Evolutionary conservation across 2,329 filamentous ascomycete species (phyloP).

Genomic region (Penicillium digitatum): DNA sequence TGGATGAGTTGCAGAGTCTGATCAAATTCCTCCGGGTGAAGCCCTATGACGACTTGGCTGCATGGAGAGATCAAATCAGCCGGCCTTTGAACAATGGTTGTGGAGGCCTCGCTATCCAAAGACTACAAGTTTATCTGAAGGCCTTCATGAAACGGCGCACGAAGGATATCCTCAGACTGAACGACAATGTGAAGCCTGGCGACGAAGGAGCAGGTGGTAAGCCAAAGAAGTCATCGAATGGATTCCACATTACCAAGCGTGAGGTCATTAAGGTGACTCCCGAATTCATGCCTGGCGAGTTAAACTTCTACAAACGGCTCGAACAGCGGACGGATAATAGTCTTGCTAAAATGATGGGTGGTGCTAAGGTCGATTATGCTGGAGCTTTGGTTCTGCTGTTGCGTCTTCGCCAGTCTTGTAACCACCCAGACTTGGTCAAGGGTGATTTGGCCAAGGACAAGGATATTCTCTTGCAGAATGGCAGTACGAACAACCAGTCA

Average conservation of each 20-base stretch:
- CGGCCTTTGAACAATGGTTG: constrained; percentile 83
- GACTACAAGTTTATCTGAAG: constrained; percentile 77
- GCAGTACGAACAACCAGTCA: constrained; percentile 49
- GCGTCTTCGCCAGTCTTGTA: constrained; percentile 85
- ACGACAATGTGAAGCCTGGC: constrained; percentile 73
- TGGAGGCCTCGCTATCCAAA: constrained; percentile 80
- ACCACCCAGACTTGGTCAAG: constrained; percentile 84
- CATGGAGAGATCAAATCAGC: constrained; percentile 91
- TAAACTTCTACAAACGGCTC: constrained; percentile 78
- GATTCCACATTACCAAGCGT: constrained; percentile 87
- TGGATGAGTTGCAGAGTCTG: constrained; percentile 91
- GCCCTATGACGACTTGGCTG: constrained; percentile 78
- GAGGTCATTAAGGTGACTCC: constrained; percentile 78
- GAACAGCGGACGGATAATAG: constrained; percentile 81
- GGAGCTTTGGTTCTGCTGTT: constrained; percentile 90
- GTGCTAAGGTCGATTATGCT: constrained; percentile 78
- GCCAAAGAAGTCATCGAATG: constrained; percentile 50
- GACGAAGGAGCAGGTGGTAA: constrained; percentile 54
- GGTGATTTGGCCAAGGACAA: constrained; percentile 82
- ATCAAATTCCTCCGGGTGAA: constrained; percentile 90
- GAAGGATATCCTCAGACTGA: constrained; percentile 91
- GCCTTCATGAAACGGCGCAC: constrained; percentile 99
- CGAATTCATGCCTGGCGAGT: constrained; percentile 74
- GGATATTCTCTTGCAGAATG: constrained; percentile 70
- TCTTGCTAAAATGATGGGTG: constrained; percentile 82